These are phyloP conservation scores for Phialemonium atrogriseum DNA, from an alignment of 2,329 filamentous ascomycete species.

Conservation along the genomic window DNA sequence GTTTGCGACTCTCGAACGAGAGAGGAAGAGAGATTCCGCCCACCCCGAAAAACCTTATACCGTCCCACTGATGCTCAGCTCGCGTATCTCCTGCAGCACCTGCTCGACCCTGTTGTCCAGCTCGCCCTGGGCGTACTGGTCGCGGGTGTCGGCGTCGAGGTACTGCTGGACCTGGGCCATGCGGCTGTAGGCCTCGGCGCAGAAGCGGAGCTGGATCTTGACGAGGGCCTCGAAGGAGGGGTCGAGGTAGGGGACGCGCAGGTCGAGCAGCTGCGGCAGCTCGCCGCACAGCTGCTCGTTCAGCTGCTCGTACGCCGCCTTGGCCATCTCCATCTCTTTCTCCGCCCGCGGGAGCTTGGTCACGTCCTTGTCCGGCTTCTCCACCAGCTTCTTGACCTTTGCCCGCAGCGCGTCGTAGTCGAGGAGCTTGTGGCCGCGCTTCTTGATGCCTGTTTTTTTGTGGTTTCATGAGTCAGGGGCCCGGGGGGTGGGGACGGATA, in stretches of 20 bases:
- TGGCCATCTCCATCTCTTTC: constrained; percentile 93
- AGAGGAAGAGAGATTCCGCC: too few relatives aligned
- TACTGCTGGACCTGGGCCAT: constrained; percentile 99
- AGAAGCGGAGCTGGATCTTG: constrained; percentile 97
- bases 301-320: constrained; percentile 86
- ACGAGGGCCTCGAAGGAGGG: constrained; percentile 96
- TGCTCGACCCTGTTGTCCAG: constrained; percentile 89
- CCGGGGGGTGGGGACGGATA: neutral
- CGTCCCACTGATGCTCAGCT: constrained; percentile 81
- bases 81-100: constrained; percentile 91
- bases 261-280: constrained; percentile 89
- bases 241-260: constrained; percentile 93
- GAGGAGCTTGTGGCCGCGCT: constrained; percentile 94
- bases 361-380: constrained; percentile 98
- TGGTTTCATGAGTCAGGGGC: constrained; percentile 10
- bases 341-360: constrained; percentile 93
- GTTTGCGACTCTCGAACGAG: too few relatives aligned
- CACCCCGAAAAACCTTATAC: too few relatives aligned
- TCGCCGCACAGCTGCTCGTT: constrained; percentile 94
- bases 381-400: constrained; percentile 92
- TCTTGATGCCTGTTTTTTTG: constrained; percentile 74
- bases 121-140: constrained; percentile 91
- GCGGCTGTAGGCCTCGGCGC: constrained; percentile 90
- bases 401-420: constrained; percentile 95
- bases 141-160: constrained; percentile 86